Percentiles rank a stretch among this genome's conserved stretches.
phyloP scores from a whole-genome alignment of 2,329 filamentous ascomycete genomes.

The Dactylellina cionopaga region DNA sequence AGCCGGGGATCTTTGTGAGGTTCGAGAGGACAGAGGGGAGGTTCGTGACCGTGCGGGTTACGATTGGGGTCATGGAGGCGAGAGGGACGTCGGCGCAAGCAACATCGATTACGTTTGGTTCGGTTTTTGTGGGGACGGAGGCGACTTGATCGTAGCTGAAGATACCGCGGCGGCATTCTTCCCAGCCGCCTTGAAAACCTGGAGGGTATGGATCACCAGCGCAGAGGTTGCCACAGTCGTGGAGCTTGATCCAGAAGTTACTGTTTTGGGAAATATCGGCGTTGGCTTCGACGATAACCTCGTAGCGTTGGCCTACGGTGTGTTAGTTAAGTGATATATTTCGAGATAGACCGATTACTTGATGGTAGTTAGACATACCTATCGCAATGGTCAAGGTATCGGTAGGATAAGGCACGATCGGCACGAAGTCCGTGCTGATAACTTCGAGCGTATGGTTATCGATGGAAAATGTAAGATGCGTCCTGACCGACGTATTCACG shows the following conservation, averaged over 20 bases:
- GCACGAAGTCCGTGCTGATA: constrained; percentile 69
- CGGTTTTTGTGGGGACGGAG: not conserved
- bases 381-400: constrained; percentile 63
- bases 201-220: not conserved
- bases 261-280: constrained; percentile 54
- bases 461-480: constrained; percentile 63
- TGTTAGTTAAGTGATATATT: constrained; percentile 59
- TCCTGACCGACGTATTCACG: constrained; percentile 64
- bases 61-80: not conserved
- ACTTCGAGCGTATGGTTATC: constrained; percentile 70
- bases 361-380: too few species aligned
- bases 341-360: constrained; percentile 23
- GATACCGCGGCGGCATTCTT: not conserved
- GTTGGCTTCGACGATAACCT: constrained; percentile 61
- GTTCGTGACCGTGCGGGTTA: not conserved
- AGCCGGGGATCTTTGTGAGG: too few species aligned
- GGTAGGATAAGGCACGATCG: constrained; percentile 67
- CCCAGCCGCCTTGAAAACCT: not conserved
- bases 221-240: not conserved
- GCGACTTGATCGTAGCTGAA: not conserved
- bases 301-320: constrained; percentile 62
- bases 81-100: not conserved
- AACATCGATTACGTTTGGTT: not conserved
- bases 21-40: not conserved
- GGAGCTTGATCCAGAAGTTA: not conserved